Evolutionary conservation across 1,284 basidiomycete genomes (phyloP), one percentile per base, ranked within the genome.

Genomic region (Ganoderma sp.): DNA sequence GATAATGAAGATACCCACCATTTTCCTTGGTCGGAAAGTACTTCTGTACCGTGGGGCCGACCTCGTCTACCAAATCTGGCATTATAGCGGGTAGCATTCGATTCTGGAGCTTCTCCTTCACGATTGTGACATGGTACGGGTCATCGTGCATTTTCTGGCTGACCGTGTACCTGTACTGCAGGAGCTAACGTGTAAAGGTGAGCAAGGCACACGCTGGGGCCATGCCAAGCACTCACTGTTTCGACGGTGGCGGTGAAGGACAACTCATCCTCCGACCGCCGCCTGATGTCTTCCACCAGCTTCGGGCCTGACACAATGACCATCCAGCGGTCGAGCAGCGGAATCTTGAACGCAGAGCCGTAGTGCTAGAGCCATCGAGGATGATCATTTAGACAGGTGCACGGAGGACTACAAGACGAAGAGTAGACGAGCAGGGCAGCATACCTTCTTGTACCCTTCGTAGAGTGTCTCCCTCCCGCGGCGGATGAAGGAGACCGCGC

Each of bases 201-300:
- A 15, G 15, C 12, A 25, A 19, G 14, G 8, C 7, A 2, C 1
- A 34, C 10, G 22, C 41, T 10, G 12, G 8, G 10, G 17, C 22
- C 8, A 6, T 19, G 1, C 56, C 7, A 4, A 39, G 52, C 50
- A 32, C 80, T 80, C 41, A 78, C 76, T 15, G 54, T 56, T 56
- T 65, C 69, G 9, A 73, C 50, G 19, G 76, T 78, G 10, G 75
- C 77, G 12, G 69, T 48, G 62, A 81, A 78, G 6, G 78, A 80
- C 0, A 82, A 69, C 9, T 75, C 73, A 9, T 81, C 75, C 32
- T 81, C 81, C 2, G 74, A 74, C 0, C 79, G 77, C 45, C 72
- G 77, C 9, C 77, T 75, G 7, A 83, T 67, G 57, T 83, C 81
- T 2, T 82, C 79, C 2, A 80, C 74, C 64, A 80, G 74, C 57